Conservation (phyloP, 2,329 filamentous ascomycete species). For the Alternaria postmessia region DNA sequence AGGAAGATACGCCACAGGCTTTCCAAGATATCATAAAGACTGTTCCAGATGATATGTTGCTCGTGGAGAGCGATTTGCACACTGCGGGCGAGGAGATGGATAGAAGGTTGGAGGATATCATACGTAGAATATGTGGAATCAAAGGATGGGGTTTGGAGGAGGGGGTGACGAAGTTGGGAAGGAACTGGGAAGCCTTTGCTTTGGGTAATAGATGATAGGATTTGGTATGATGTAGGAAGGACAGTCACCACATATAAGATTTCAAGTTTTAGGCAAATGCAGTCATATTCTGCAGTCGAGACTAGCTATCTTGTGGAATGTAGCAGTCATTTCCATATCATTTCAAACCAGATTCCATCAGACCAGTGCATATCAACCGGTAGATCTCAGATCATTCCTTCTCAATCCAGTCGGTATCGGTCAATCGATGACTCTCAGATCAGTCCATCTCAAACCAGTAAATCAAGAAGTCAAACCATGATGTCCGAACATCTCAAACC, state of each 20-base stretch:
- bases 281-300: not conserved
- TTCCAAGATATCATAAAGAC: constrained; percentile 72
- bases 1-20: constrained; percentile 59
- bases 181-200: constrained; percentile 81
- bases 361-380: not conserved
- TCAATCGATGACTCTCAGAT: not conserved
- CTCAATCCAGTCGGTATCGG: not conserved
- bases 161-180: constrained; percentile 71
- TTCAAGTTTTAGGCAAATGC: not conserved
- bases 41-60: constrained; percentile 78
- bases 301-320: not conserved
- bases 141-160: constrained; percentile 80
- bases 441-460: not conserved
- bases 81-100: constrained; percentile 85
- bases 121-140: constrained; percentile 76
- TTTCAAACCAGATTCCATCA: not conserved
- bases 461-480: not conserved
- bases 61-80: constrained; percentile 92
- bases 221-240: not conserved
- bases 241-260: not conserved
- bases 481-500: not conserved
- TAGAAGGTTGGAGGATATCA: constrained; percentile 74
- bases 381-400: not conserved
- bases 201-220: constrained; percentile 60
- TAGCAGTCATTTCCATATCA: not conserved